Base-by-base conservation (phyloP, 768 basidiomycete genomes). In the Tulasnella sp. region DNA sequence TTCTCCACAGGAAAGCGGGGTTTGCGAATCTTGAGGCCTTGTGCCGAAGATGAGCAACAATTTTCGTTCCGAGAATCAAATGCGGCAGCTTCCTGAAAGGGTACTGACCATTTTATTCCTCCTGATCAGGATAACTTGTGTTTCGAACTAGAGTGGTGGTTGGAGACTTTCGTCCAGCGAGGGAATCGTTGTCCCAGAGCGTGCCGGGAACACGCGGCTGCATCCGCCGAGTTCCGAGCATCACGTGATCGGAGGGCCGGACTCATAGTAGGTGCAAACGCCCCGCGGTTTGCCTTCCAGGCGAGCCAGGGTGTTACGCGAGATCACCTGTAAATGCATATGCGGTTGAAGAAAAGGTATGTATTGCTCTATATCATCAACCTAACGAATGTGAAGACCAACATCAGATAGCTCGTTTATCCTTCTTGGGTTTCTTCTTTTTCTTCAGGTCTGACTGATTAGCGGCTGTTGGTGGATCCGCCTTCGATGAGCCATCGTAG, bases 1-100 rank as follows among this genome's bases (percentile, higher is more conserved):
- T 40, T n/a, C 79, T 44, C 80, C 80, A 80, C 16, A 80, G 42
- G 13, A 80, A 37, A 11, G 61, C 35, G 18, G 80, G 80, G 40
- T 74, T 80, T 18, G 78, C 67, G 73, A 44, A 80, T 67, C 61
- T 20, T 67, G 61, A 67, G 26, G 61, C 61, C 61, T 67, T 13
- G 5, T 32, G 11, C 4, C 5, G 55, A 7, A 2, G 26, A 57
- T 23, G 55, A 29, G 26, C 61, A 11, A 29, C 32, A 5, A n/a
- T 67, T 26, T 5, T 4, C 29, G 26, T 10, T 5, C 48, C 2
- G 48, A 23, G 48, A 51, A 51, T 51, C 48, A 51, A 23, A 11
- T 32, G 10, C 13, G 13, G 15, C 26, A 13, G 26, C 5, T 23
- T 3, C 55, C 3, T 2, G 55, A 6, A 57, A 23, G 3, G 55